Evolutionary conservation across 2,329 filamentous ascomycete species (phyloP), one percentile per base, ranked within the genome.

Genomic region (Nemania bipapillata): DNA sequence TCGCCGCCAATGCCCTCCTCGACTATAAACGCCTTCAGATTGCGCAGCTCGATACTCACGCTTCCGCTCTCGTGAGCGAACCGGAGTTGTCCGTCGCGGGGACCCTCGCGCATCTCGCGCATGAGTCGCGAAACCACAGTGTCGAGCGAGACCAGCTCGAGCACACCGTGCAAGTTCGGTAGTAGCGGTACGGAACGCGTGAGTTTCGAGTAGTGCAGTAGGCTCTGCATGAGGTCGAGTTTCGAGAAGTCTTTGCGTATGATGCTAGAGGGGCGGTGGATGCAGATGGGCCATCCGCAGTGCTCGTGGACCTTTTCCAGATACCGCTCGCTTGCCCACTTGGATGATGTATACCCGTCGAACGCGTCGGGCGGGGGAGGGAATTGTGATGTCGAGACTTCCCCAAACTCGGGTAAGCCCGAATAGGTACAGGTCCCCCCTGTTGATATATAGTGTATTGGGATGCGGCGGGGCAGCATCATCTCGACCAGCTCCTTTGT

Each of bases 241-340:
- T 26, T 28, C 2, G 66, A 62, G 17, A 62, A 61, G 1, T 28
- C 61, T 4, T 37, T 15, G 9, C 66, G 61, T 8, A 62, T 69
- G 9, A 69, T 69, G 2, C 55, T 57, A 1, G 66, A 69, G 9
- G 66, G 66, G 7, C 66, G 61, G 52, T 69, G 62, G 30, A 69
- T 69, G 55, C 62, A 65, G 32, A 69, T 62, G 1, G 62, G 56
- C 20, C 65, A 50, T 52, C 53, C 62, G 56, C 30, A 61, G n/a
- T 54, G 49, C n/a, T 65, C 63, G 49, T n/a, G 59, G 49, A 65
- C 49, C 37, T 74, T 72, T 69, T 80, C 78, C 0, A 82, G 74
- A 47, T 76, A 70, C 0, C 59, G 32, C 69, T 83, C 81, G 56
- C 73, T 74, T 0, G 72, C 79, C 80, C 80, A 81, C 63, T 80